phyloP scores from a whole-genome alignment of 2,329 filamentous ascomycete genomes.

The Fusarium sacchari region DNA sequence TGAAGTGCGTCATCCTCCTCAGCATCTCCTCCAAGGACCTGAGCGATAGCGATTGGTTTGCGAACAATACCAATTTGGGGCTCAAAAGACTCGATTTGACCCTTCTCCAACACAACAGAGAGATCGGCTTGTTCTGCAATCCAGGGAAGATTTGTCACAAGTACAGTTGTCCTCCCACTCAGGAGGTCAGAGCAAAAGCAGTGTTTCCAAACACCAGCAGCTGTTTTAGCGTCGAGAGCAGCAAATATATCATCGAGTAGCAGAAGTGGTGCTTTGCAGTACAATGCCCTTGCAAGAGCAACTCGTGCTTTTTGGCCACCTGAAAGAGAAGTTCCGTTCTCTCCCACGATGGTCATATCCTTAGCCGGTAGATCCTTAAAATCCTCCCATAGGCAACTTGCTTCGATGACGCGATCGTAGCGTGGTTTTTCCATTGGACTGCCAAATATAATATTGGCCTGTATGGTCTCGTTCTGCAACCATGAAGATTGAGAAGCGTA shows the following conservation, averaged over 20 bases:
- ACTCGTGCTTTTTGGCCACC: conserved; percentile 68
- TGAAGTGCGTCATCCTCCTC: conserved; percentile 47
- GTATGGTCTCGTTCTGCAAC: conserved; percentile 66
- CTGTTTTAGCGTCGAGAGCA: conserved; percentile 68
- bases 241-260: conserved; percentile 70
- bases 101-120: conserved; percentile 58
- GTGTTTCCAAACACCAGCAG: conserved; percentile 64
- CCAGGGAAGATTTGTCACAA: conserved; percentile 68
- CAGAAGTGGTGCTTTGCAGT: conserved; percentile 64
- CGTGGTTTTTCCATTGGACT: conserved; percentile 60
- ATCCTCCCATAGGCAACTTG: conserved; percentile 63
- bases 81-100: conserved; percentile 53
- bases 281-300: conserved; percentile 65
- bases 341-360: conserved; percentile 63
- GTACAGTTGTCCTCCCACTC: conserved; percentile 62
- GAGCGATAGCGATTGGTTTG: conserved; percentile 55
- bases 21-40: conserved; percentile 50
- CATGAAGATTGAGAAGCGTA: conserved; percentile 68
- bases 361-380: conserved; percentile 60
- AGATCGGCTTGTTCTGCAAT: conserved; percentile 62
- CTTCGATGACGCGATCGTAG: conserved; percentile 65
- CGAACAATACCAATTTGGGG: conserved; percentile 58
- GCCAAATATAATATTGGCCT: conserved; percentile 65
- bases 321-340: conserved; percentile 65
- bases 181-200: conserved; percentile 68